Conservation (phyloP, 306 rosid species). For the Castanopsis chinensis region DNA sequence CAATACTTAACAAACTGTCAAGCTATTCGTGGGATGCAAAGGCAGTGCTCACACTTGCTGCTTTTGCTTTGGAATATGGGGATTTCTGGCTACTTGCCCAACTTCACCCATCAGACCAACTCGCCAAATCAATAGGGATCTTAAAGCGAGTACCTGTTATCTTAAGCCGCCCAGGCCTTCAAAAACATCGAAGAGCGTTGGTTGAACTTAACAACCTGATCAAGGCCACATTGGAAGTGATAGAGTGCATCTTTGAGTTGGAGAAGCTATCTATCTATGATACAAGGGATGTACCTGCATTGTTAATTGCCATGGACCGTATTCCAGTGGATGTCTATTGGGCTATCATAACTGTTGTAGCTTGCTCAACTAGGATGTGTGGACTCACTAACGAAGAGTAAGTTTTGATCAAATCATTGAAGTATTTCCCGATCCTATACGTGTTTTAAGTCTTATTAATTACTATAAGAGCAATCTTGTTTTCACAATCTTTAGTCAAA, state of each 20-base stretch:
- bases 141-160: slow-evolving; percentile 54
- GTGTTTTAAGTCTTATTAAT: too few species aligned
- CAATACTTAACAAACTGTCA: slow-evolving; percentile 53
- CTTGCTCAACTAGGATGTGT: slow-evolving; percentile 45
- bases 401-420: neutral
- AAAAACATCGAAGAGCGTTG: slow-evolving; percentile 36
- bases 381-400: slow-evolving; percentile 43
- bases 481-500: too few species aligned
- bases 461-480: too few species aligned
- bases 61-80: slow-evolving; percentile 67
- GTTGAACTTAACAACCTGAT: slow-evolving; percentile 54
- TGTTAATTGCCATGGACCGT: slow-evolving; percentile 30
- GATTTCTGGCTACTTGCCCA: slow-evolving; percentile 68
- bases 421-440: too few species aligned
- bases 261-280: slow-evolving; percentile 36
- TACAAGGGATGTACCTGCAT: slow-evolving; percentile 43
- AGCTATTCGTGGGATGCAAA: slow-evolving; percentile 61
- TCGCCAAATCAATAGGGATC: slow-evolving; percentile 56
- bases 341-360: slow-evolving; percentile 55
- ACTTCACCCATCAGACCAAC: slow-evolving; percentile 37
- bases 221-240: slow-evolving; percentile 44
- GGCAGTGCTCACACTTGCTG: slow-evolving; percentile 61
- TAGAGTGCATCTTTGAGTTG: slow-evolving; percentile 43
- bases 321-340: slow-evolving; percentile 60
- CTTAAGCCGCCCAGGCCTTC: slow-evolving; percentile 30